Evolutionary conservation across 345 rosid genomes (phyloP).

Genomic region (Viola odorata): DNA sequence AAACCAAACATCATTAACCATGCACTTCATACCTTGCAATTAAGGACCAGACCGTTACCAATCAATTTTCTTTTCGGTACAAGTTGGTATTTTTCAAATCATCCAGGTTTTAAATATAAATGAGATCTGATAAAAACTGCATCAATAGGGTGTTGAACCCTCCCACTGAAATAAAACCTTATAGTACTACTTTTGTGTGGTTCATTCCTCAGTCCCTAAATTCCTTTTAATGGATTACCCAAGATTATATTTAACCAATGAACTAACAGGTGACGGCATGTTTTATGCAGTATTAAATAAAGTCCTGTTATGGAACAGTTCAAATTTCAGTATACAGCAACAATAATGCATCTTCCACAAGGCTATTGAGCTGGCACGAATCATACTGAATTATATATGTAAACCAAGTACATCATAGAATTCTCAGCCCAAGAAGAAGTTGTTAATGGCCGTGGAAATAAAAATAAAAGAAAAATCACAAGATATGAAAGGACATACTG

Average conservation of each 20-base stretch:
- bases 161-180: too few relatives aligned
- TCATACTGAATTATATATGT: background rate
- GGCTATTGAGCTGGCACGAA: background rate
- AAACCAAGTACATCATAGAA: background rate
- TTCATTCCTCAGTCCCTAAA: background rate
- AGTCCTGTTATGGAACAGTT: background rate
- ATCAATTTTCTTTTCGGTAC: background rate
- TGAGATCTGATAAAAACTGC: background rate
- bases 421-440: background rate
- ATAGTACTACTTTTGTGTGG: too few relatives aligned
- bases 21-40: background rate
- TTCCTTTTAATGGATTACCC: background rate
- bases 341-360: background rate
- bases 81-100: background rate
- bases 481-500: constrained; percentile 13
- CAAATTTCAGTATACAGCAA: too few relatives aligned
- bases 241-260: background rate
- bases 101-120: background rate
- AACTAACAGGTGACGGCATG: background rate
- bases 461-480: background rate
- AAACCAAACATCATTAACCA: background rate
- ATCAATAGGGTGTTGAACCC: background rate
- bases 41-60: background rate
- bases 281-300: background rate
- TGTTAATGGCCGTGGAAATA: background rate